phyloP scores from a whole-genome alignment of 2,329 filamentous ascomycete genomes.

The Trichoderma sp. region DNA sequence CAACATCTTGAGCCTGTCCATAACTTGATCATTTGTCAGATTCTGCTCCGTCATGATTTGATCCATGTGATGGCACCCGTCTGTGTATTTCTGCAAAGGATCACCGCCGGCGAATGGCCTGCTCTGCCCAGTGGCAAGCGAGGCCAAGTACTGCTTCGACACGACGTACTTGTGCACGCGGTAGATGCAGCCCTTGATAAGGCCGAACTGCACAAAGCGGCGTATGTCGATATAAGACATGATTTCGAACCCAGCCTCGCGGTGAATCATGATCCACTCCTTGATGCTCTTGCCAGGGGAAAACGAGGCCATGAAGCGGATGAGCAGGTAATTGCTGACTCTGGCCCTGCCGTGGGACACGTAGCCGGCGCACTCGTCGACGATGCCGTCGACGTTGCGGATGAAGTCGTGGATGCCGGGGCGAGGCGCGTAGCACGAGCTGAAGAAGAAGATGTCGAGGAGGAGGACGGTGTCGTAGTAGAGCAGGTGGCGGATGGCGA shows the following conservation, averaged over 20 bases:
- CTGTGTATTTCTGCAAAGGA: constrained; percentile 63
- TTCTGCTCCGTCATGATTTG: constrained; percentile 77
- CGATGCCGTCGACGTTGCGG: constrained; percentile 66
- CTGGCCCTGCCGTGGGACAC: constrained; percentile 55
- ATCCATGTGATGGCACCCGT: constrained; percentile 75
- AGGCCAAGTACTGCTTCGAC: constrained; percentile 58
- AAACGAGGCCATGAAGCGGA: constrained; percentile 83
- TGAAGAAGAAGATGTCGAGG: constrained; percentile 93
- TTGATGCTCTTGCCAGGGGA: constrained; percentile 78
- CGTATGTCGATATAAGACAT: constrained; percentile 80
- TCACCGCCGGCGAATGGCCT: constrained; percentile 41
- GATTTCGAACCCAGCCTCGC: constrained; percentile 60
- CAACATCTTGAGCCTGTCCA: constrained; percentile 62
- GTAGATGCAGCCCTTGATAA: constrained; percentile 93
- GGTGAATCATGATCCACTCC: constrained; percentile 79
- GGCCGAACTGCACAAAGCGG: constrained; percentile 88
- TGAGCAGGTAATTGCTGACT: constrained; percentile 61
- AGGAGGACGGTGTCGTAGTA: constrained; percentile 91
- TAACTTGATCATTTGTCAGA: constrained; percentile 65
- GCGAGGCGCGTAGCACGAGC: constrained; percentile 81
- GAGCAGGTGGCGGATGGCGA: constrained; percentile 82
- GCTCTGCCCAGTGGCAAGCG: constrained; percentile 53
- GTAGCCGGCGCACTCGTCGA: constrained; percentile 85
- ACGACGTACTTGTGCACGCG: constrained; percentile 89
- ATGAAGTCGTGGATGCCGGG: constrained; percentile 77